Percentiles rank a stretch among this genome's conserved stretches.
Conservation (phyloP, 2,329 filamentous ascomycete species). For the Pezicula neosporulosa region DNA sequence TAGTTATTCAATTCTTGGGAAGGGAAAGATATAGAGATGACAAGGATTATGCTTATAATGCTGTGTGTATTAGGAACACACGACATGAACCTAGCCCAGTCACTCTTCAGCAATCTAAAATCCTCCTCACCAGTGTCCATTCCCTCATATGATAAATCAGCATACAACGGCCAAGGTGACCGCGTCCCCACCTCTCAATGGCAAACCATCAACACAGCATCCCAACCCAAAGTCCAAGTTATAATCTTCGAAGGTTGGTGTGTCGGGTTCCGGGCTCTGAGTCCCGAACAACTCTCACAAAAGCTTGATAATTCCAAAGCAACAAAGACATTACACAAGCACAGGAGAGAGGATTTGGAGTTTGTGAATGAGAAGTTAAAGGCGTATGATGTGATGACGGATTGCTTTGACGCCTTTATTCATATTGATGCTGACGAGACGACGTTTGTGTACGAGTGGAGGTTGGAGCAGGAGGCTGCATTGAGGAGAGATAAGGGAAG, state of each 20-base stretch:
- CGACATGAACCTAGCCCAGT: conserved; percentile 52
- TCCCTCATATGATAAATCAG: conserved; percentile 65
- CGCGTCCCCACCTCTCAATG: conserved; percentile 49
- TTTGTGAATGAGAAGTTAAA: conserved; percentile 57
- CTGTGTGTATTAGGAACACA: conserved; percentile 44
- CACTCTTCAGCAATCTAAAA: conserved; percentile 51
- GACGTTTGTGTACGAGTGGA: conserved; percentile 64
- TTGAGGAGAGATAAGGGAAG: conserved; percentile 51
- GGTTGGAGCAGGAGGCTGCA: conserved; percentile 59
- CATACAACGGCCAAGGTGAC: conserved; percentile 61
- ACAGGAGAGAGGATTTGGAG: conserved; percentile 51
- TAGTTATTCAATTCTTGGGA: not conserved
- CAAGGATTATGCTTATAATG: not conserved
- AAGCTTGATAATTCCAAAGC: conserved; percentile 35
- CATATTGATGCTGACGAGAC: conserved; percentile 62
- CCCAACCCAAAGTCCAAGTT: conserved; percentile 33
- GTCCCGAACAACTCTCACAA: conserved; percentile 37
- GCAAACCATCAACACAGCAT: conserved; percentile 38
- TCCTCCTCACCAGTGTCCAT: conserved; percentile 45
- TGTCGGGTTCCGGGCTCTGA: conserved; percentile 61
- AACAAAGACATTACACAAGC: conserved; percentile 44
- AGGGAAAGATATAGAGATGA: not conserved
- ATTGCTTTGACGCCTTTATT: conserved; percentile 58
- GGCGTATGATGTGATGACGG: conserved; percentile 55
- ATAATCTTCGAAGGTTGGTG: conserved; percentile 74